phyloP scores from a whole-genome alignment of 352 stramenopile genomes.

The Pythium volutum region DNA sequence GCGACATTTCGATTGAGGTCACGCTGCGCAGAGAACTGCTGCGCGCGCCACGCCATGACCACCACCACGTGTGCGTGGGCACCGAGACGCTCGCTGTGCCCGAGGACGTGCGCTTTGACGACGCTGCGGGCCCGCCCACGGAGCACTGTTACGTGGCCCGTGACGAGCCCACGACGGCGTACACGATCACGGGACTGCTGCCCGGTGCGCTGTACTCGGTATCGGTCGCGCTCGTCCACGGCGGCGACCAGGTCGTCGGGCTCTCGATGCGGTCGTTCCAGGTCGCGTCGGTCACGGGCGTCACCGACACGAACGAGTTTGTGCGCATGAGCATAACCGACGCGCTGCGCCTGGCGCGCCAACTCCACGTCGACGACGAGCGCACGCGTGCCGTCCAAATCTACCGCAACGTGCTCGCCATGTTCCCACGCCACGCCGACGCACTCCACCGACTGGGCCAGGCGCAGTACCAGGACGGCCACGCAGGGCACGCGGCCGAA shows the following conservation, averaged over 20 bases:
- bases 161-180: constrained; percentile 43
- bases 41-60: constrained; percentile 19
- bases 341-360: constrained; percentile 38
- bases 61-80: constrained; percentile 52
- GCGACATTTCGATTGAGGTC: constrained; percentile 56
- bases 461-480: constrained; percentile 41
- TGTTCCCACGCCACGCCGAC: constrained; percentile 42
- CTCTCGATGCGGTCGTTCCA: constrained; percentile 65
- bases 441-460: constrained; percentile 55
- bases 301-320: constrained; percentile 3
- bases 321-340: constrained; percentile 39
- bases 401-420: constrained; percentile 49
- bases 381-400: constrained; percentile 32
- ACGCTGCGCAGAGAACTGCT: constrained; percentile 41
- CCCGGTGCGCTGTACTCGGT: constrained; percentile 54
- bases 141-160: constrained; percentile 62
- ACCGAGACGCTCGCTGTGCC: constrained; percentile 47
- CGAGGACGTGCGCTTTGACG: constrained; percentile 36
- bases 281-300: constrained; percentile 39
- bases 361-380: constrained; percentile 38
- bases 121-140: constrained; percentile 26
- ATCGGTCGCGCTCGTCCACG: constrained; percentile 45
- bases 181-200: constrained; percentile 53
- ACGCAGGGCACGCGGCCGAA: constrained; percentile 27
- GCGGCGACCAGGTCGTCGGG: constrained; percentile 44